Evolutionary conservation across 257 asterid genomes (phyloP).

Genomic region (Scutellaria baicalensis): DNA sequence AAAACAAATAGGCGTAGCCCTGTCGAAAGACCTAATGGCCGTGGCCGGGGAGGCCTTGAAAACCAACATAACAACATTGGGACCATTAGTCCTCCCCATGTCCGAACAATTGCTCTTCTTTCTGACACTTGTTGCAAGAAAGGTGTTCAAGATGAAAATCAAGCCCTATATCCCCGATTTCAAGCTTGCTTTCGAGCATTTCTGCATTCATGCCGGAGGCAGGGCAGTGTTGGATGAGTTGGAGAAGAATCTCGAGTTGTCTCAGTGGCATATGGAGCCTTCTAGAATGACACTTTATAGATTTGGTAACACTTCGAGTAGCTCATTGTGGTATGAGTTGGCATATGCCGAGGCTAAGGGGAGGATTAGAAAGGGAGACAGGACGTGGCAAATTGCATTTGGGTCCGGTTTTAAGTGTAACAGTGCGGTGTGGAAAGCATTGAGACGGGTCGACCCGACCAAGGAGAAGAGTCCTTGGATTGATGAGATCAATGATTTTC

Average conservation of each 20-base stretch:
- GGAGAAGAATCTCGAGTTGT: slow-evolving; percentile 38
- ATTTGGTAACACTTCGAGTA: slow-evolving; percentile 47
- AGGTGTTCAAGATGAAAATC: slow-evolving; percentile 33
- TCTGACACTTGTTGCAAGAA: slow-evolving; percentile 29
- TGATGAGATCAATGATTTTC: slow-evolving; percentile 39
- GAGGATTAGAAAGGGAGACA: slow-evolving; percentile 38
- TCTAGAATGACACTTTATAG: slow-evolving; percentile 49
- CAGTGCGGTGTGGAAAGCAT: slow-evolving; percentile 44
- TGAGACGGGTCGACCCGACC: slow-evolving; percentile 28
- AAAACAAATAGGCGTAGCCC: slow-evolving; percentile 25
- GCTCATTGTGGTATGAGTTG: slow-evolving; percentile 46
- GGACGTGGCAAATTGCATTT: slow-evolving; percentile 52
- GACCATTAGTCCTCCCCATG: slow-evolving; percentile 62
- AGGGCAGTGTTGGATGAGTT: slow-evolving; percentile 41
- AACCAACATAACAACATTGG: slow-evolving; percentile 38
- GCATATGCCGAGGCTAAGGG: slow-evolving; percentile 46
- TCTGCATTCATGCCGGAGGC: slow-evolving; percentile 50
- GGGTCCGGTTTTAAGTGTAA: slow-evolving; percentile 58
- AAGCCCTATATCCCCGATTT: slow-evolving; percentile 47
- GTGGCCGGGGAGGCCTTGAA: slow-evolving; percentile 45
- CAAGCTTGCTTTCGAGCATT: slow-evolving; percentile 47
- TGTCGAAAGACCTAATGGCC: slow-evolving; percentile 47
- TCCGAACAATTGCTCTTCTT: slow-evolving; percentile 55
- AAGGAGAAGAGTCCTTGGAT: slow-evolving; percentile 45
- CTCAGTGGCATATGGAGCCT: slow-evolving; percentile 44